These are phyloP conservation scores for Picea mariana DNA, from an alignment of 83 land plant genomes.

Conservation along the genomic window DNA sequence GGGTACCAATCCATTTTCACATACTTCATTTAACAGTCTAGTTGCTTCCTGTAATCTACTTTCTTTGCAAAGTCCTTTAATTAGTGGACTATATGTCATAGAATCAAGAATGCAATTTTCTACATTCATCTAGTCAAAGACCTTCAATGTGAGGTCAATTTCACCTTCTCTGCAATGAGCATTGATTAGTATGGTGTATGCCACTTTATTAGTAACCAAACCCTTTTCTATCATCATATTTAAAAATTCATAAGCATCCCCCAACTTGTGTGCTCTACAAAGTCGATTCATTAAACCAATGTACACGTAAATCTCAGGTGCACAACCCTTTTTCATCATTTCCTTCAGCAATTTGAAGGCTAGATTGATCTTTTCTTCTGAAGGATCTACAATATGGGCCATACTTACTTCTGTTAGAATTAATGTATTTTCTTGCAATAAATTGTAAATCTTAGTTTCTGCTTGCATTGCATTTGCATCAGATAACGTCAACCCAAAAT, in stretches of 20 bases:
- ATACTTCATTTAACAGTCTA: constrained; percentile 11
- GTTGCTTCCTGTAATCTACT: constrained; percentile 10
- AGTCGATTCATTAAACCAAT: constrained; percentile 54
- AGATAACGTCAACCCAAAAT: background rate
- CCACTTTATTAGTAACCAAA: constrained; percentile 13
- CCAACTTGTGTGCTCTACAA: constrained; percentile 44
- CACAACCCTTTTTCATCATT: background rate
- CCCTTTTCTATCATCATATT: constrained; percentile 50
- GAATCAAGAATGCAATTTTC: constrained; percentile 12
- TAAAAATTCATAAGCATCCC: constrained; percentile 42
- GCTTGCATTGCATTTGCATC: constrained; percentile 3
- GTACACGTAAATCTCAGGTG: constrained; percentile 35
- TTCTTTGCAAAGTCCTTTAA: constrained; percentile 43
- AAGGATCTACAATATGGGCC: background rate
- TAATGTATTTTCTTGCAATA: constrained; percentile 21
- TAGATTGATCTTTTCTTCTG: constrained; percentile 19
- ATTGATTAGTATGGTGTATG: background rate
- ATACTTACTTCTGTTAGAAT: background rate
- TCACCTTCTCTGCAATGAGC: background rate
- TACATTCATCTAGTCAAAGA: background rate
- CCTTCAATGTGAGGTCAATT: constrained; percentile 1
- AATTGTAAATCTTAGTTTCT: constrained; percentile 18
- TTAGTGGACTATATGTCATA: constrained; percentile 39
- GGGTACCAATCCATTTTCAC: constrained; percentile 2
- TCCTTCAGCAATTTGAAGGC: too few species aligned